phyloP scores from a whole-genome alignment of 768 basidiomycete species.

The Trichaptum fuscoviolaceum region DNA sequence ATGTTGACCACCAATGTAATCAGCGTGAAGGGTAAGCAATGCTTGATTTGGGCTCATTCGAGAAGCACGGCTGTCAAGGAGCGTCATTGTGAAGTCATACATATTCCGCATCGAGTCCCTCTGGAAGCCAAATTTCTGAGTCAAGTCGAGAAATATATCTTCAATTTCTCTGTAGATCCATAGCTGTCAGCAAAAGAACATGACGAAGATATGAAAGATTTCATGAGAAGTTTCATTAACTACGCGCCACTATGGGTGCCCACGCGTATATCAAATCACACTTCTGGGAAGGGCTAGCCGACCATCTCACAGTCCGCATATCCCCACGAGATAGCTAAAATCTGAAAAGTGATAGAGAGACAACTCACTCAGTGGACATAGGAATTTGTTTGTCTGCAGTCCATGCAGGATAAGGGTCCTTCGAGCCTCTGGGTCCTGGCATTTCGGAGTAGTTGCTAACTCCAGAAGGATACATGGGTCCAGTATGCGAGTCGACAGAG shows the following conservation, averaged over 20 bases:
- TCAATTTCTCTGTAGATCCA: conserved; percentile 64
- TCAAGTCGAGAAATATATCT: conserved; percentile 96
- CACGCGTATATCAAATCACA: background rate
- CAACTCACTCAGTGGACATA: conserved; percentile 72
- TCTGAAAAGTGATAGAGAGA: background rate
- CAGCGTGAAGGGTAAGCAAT: conserved; percentile 92
- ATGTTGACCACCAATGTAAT: conserved; percentile 98
- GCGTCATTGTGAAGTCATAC: conserved; percentile 98
- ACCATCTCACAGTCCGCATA: background rate
- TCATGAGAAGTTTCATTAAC: background rate
- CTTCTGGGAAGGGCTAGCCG: background rate
- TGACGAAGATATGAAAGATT: conserved; percentile 1
- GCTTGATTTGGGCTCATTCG: conserved; percentile 98
- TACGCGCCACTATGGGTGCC: background rate
- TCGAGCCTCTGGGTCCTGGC: conserved; percentile 17
- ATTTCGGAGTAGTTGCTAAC: conserved; percentile 18
- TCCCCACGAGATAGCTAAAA: background rate
- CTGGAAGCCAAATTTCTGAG: conserved; percentile 99
- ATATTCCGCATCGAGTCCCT: conserved; percentile 94
- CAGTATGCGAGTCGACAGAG: conserved; percentile 31
- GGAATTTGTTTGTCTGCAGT: conserved; percentile 88
- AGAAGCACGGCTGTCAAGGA: conserved; percentile 95
- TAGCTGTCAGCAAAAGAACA: background rate
- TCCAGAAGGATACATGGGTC: conserved; percentile 8
- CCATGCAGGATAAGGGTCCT: conserved; percentile 93